phyloP scores from a whole-genome alignment of 208 protist species.

The Kentomonas sorsogonicus region DNA sequence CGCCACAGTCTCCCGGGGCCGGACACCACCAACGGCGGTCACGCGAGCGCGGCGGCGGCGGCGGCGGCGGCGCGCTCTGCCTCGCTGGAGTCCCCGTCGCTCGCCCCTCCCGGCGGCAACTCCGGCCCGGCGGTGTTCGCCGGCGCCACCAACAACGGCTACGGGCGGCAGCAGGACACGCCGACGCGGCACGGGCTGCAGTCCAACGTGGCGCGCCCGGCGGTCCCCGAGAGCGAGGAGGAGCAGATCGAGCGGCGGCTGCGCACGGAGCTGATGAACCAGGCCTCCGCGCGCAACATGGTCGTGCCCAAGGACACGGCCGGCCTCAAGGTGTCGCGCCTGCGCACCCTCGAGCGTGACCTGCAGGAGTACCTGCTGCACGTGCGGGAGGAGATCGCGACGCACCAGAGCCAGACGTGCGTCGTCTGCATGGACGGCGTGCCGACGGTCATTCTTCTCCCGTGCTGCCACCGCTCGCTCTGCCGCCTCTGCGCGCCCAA shows the following conservation, averaged over 20 bases:
- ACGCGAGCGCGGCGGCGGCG: too few relatives aligned
- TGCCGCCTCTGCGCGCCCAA: conserved; percentile 66
- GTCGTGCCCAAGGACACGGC: conserved; percentile 56
- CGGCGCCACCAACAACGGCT: conserved; percentile 8
- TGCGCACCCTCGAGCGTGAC: conserved; percentile 67
- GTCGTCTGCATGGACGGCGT: conserved; percentile 79
- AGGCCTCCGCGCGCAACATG: conserved; percentile 37
- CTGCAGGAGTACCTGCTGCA: conserved; percentile 85
- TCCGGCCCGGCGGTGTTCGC: background rate
- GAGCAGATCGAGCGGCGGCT: conserved; percentile 44
- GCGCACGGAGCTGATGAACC: conserved; percentile 66
- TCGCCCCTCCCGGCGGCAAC: background rate
- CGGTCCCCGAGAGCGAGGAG: conserved; percentile 49
- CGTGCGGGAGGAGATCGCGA: conserved; percentile 62
- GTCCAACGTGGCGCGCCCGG: too few relatives aligned
- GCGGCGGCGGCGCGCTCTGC: too few relatives aligned
- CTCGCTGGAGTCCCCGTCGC: background rate
- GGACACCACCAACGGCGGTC: conserved; percentile 3
- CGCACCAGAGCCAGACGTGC: conserved; percentile 71
- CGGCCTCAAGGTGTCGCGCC: conserved; percentile 55
- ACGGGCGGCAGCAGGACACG: conserved; percentile 13
- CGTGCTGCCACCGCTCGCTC: conserved; percentile 82
- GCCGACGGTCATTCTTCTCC: conserved; percentile 74
- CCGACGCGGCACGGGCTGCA: conserved; percentile 17
- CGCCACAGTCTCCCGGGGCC: too few relatives aligned